Base-by-base conservation (phyloP, 2,329 filamentous ascomycete genomes). In the Trichoderma atrobrunneum region DNA sequence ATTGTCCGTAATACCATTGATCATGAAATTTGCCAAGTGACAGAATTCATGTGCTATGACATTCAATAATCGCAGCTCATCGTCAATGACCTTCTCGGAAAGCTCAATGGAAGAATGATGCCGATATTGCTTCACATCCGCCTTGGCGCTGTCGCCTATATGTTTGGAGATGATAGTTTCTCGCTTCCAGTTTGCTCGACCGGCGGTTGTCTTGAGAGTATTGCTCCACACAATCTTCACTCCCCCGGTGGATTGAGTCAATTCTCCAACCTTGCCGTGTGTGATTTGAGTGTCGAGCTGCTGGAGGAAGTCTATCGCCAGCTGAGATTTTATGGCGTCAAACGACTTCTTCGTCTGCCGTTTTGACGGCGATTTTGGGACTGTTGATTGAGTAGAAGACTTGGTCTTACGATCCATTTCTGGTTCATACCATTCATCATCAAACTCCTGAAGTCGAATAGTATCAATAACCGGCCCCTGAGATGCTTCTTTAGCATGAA, bases 11-110 rank as follows among this genome's bases (percentile, higher is more conserved):
- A 95, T 84, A 43, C 91, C 89, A 63, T 87, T 91, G 74, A 98
- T 85, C 90, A 98, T 97, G 81, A 95, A 98, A 77, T 94, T 97
- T 57, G 93, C 91, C 1, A 98, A 84, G 79, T 99, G 96, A 80
- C 96, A 98, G 84, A 96, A 98, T 78, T 99, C 96, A 80, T 99
- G 96, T 0, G 95, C 94, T n/a, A 98, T 83, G 0, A 96, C 94
- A 80, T 98, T 98, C 74, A 96, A 87, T 1, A 98, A 87, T 3
- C 93, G 89, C 72, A 92, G 82, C 75, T 93, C 89, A 77, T 91
- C 88, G 78, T 94, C 90, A 74, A 98, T 94, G 61, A 98, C 91
- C 80, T 97, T 97, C 70, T 93, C 90, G 0, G 95, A 93, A 3
- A 98, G 88, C 79, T 98, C 95, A 78, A 98, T 97, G 18, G 86